Percentiles rank a stretch among this genome's conserved stretches.
These are phyloP conservation scores for Gossypium longicalyx DNA, from an alignment of 345 rosid genomes.

Conservation along the genomic window DNA sequence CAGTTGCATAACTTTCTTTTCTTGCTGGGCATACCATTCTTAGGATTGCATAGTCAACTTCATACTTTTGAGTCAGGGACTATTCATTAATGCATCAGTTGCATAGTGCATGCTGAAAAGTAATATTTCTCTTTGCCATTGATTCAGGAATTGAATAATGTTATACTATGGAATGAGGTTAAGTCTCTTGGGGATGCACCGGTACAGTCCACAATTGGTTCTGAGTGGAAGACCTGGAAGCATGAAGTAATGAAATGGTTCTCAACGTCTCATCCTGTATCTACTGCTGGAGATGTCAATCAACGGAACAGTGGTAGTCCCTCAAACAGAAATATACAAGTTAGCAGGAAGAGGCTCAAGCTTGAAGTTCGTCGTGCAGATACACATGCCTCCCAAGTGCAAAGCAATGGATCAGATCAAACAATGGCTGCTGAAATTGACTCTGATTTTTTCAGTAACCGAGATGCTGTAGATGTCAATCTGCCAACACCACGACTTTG, in stretches of 20 bases:
- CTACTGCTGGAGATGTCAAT: conserved; percentile 39
- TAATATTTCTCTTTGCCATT: conserved; percentile 11
- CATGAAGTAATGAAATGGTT: conserved; percentile 85
- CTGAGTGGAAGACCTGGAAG: conserved; percentile 99
- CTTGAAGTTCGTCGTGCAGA: conserved; percentile 96
- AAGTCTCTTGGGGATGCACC: conserved; percentile 62
- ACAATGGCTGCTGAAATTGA: conserved; percentile 45
- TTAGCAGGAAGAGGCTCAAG: conserved; percentile 72
- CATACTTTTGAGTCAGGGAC: background rate
- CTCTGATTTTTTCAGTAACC: conserved; percentile 48
- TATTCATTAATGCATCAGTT: background rate
- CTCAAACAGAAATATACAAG: conserved; percentile 44
- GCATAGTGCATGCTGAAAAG: background rate
- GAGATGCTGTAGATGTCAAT: conserved; percentile 35
- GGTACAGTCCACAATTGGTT: conserved; percentile 57
- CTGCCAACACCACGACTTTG: conserved; percentile 28
- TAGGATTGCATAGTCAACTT: background rate
- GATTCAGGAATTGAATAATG: conserved; percentile 71
- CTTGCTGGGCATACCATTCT: background rate
- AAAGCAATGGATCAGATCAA: conserved; percentile 39
- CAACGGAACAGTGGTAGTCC: conserved; percentile 38
- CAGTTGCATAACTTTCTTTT: background rate
- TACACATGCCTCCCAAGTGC: conserved; percentile 52
- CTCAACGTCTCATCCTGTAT: conserved; percentile 45
- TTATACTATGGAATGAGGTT: conserved; percentile 78